Evolutionary conservation across 2,329 filamentous ascomycete species (phyloP).

Genomic region (Phialocephala subalpina): DNA sequence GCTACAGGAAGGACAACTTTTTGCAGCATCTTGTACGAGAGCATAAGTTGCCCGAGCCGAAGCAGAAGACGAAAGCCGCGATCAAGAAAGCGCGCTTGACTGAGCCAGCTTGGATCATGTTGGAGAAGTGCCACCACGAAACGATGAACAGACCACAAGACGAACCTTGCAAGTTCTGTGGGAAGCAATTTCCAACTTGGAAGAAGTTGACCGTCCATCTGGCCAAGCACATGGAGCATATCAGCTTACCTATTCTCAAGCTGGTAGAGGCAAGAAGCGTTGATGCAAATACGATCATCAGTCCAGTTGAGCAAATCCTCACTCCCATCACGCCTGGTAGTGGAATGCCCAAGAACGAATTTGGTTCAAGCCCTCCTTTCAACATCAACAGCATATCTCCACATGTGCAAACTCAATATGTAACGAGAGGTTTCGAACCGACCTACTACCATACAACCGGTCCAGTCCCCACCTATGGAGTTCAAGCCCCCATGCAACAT

Average conservation of each 20-base stretch:
- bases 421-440: slow-evolving; percentile 32
- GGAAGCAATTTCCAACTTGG: slow-evolving; percentile 81
- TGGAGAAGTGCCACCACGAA: slow-evolving; percentile 79
- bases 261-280: slow-evolving; percentile 62
- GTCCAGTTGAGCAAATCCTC: slow-evolving; percentile 62
- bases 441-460: slow-evolving; percentile 31
- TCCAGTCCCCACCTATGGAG: slow-evolving; percentile 28
- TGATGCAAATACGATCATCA: slow-evolving; percentile 70
- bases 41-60: slow-evolving; percentile 86
- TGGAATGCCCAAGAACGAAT: slow-evolving; percentile 36
- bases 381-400: slow-evolving; percentile 38
- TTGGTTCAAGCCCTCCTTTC: slow-evolving; percentile 38
- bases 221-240: slow-evolving; percentile 93
- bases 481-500: slow-evolving; percentile 32
- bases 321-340: slow-evolving; percentile 40
- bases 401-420: slow-evolving; percentile 32
- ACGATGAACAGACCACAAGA: slow-evolving; percentile 71
- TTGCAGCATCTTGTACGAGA: slow-evolving; percentile 91
- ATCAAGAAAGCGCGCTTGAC: slow-evolving; percentile 64
- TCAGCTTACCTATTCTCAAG: slow-evolving; percentile 80
- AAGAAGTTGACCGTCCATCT: slow-evolving; percentile 95
- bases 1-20: slow-evolving; percentile 91
- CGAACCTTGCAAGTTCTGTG: slow-evolving; percentile 89
- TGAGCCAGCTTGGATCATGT: slow-evolving; percentile 77
- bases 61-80: slow-evolving; percentile 76